These are phyloP conservation scores for Coemansia sp. DNA, from an alignment of 192 early-diverging fungal genomes.

Conservation along the genomic window DNA sequence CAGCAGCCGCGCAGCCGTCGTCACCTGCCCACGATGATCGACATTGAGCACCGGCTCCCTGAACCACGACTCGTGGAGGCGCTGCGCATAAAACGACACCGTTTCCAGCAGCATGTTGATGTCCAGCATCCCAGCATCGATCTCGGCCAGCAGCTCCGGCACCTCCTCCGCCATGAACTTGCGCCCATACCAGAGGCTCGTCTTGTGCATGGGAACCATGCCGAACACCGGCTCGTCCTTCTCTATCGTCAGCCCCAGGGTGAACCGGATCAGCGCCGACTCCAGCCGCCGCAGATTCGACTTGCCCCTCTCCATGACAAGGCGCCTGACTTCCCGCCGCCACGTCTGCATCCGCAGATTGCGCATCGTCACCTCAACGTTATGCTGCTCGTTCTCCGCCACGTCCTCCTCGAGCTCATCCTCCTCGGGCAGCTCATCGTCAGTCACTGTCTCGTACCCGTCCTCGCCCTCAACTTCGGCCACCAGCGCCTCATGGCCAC, in stretches of 20 bases:
- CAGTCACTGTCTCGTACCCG: neutral
- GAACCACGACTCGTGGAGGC: conserved; percentile 34
- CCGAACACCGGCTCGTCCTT: neutral
- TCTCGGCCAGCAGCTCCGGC: conserved; percentile 34
- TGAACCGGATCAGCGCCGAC: neutral
- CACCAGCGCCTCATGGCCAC: neutral
- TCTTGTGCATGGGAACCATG: neutral
- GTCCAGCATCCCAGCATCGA: neutral
- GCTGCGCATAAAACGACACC: conserved; percentile 41
- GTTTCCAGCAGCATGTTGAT: conserved; percentile 7
- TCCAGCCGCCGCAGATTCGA: neutral
- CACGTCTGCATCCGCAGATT: neutral
- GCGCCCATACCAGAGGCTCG: conserved; percentile 8
- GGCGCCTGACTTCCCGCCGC: neutral
- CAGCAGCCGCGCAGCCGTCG: conserved; percentile 11
- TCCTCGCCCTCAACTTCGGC: neutral
- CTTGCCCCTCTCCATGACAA: neutral
- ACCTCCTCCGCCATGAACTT: conserved; percentile 20
- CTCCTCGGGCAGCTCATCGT: neutral
- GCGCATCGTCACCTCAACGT: neutral
- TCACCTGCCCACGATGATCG: conserved; percentile 36
- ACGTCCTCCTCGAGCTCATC: neutral
- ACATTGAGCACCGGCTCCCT: conserved; percentile 10
- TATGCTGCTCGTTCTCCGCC: neutral
- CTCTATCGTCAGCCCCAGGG: neutral